Base-by-base conservation (phyloP, 257 asterid genomes). In the Nicotiana knightiana region DNA sequence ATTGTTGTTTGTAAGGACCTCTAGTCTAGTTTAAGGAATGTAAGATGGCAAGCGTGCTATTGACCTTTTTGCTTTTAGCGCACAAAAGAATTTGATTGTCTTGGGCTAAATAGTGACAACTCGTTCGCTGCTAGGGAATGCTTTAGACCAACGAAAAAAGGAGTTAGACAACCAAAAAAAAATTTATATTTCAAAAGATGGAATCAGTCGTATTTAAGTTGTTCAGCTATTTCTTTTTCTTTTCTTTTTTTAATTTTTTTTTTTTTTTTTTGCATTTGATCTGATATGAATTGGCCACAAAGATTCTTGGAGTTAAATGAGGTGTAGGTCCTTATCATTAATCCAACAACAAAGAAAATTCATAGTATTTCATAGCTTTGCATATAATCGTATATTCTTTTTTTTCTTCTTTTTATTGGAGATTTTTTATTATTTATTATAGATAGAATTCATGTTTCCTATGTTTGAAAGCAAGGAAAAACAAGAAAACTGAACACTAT, bases 51-150 rank as follows among this genome's bases (percentile, higher is more conserved):
- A 73, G 79, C 79, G 9, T 73, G 63, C 63, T 75, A 16, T 15
- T 75, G 80, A 75, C 80, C 28, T 75, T 51, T 51, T 75, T 15
- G 46, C 63, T 28, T 26, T 73, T 73, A 73, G 79, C 43, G 26
- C 79, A 7, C 43, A 26, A 15, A 24, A 71, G 48, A 71, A 13
- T 48, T 26, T 13, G 7, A 51, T 51, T 15, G 79, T 73, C 79
- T 73, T 26, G 26, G 46, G 8, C 0, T 75, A 51, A 63, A 75
- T 51, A 51, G 46, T 26, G 80, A 75, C 80, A 51, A 75, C 46
- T 75, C 80, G 16, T 26, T 48, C 46, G 26, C 11, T 73, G 59
- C 13, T 21, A 21, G 0, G 4, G 13, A 43, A 21, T 43, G 78
- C 59, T 46, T 71, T 70, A 55, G 61, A 55, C 61, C 17, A 15